A percentile compares a stretch with the other conserved stretches of the same genome.
Conservation (phyloP, 2,329 filamentous ascomycete genomes). For the Pseudogymnoascus sp. region DNA sequence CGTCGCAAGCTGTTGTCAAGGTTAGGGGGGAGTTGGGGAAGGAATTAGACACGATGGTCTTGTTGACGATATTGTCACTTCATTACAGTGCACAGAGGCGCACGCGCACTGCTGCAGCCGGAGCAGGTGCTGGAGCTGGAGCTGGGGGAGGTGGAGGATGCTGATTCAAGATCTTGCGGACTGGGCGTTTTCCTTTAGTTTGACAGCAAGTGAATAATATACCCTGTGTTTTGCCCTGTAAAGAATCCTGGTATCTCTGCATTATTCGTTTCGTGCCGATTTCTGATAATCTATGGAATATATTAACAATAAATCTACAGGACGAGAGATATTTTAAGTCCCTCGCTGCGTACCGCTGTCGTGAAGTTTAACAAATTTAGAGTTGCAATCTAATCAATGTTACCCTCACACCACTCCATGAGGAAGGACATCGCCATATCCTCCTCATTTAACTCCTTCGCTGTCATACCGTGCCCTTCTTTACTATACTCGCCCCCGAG, state of each 20-base stretch:
- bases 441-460: not conserved
- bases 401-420: not conserved
- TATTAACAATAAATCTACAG: not conserved
- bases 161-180: not conserved
- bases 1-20: not conserved
- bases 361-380: not conserved
- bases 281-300: not conserved
- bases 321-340: not conserved
- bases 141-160: not conserved
- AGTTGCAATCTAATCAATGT: not conserved
- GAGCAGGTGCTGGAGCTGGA: not conserved
- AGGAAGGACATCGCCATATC: constrained; percentile 1
- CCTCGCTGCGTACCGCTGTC: not conserved
- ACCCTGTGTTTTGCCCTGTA: not conserved
- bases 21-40: not conserved
- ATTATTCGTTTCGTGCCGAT: not conserved
- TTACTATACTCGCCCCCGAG: not conserved
- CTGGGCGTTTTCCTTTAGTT: not conserved
- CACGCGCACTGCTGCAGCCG: not conserved
- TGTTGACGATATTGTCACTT: not conserved
- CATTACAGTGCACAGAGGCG: not conserved
- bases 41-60: not conserved
- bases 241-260: not conserved
- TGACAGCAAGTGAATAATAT: not conserved
- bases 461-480: not conserved